phyloP scores from a whole-genome alignment of 306 rosid species.

The Prunus campanulata region DNA sequence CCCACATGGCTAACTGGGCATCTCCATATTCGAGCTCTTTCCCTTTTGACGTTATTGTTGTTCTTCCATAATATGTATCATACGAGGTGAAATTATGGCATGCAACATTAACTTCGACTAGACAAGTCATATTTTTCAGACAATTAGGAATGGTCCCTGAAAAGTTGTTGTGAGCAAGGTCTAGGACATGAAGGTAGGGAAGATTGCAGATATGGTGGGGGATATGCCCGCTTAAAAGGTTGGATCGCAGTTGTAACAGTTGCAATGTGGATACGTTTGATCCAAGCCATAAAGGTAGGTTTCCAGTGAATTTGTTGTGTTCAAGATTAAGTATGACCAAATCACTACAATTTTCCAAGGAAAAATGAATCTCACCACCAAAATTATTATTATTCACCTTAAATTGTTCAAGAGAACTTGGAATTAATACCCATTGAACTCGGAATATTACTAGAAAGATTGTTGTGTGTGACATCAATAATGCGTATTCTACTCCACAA shows the following conservation, averaged over 20 bases:
- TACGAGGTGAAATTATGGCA: too few species aligned
- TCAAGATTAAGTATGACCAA: background rate
- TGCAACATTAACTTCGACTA: too few species aligned
- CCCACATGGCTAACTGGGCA: fast-evolving
- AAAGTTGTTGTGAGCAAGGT: background rate
- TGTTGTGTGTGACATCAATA: background rate
- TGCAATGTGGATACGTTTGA: background rate
- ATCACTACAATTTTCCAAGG: background rate
- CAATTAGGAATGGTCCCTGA: slow-evolving; percentile 3
- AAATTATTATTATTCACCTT: background rate
- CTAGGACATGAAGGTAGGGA: background rate
- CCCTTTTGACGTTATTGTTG: background rate
- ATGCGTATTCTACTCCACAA: background rate
- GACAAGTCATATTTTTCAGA: background rate
- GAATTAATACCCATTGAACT: background rate
- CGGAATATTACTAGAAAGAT: background rate
- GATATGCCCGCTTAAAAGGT: background rate
- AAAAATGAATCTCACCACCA: background rate
- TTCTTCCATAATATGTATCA: background rate
- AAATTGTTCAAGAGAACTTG: background rate
- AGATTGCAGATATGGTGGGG: background rate
- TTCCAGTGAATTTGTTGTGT: background rate
- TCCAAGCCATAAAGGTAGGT: background rate
- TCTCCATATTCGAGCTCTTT: background rate
- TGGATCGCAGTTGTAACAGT: background rate